A percentile compares a stretch with the other conserved stretches of the same genome.
Conservation (phyloP, 768 basidiomycete genomes). For the Tephrocybe sp. region DNA sequence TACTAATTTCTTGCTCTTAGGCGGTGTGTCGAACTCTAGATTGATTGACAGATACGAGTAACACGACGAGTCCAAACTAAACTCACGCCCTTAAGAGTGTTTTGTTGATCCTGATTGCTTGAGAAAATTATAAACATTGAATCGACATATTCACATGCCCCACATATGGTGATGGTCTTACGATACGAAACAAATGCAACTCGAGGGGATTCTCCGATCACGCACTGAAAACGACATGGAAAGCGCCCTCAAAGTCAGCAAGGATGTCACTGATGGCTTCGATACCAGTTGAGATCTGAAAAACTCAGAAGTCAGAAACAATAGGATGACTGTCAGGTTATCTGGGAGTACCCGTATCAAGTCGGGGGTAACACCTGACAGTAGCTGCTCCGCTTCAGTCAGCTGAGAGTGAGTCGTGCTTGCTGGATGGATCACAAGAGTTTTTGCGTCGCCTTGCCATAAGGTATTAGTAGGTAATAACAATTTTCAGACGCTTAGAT, state of each 20-base stretch:
- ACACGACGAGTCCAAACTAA: too few relatives aligned
- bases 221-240: constrained; percentile 18
- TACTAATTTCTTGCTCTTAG: too few relatives aligned
- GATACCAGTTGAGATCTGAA: constrained; percentile 31
- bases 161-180: too few relatives aligned
- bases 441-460: constrained; percentile 64
- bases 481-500: background rate
- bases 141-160: too few relatives aligned
- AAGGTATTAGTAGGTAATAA: background rate
- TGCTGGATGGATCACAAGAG: constrained; percentile 77
- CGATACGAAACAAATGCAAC: too few relatives aligned
- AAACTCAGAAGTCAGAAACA: background rate
- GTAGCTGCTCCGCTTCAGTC: constrained; percentile 54
- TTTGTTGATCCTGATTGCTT: too few relatives aligned
- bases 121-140: too few relatives aligned
- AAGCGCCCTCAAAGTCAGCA: constrained; percentile 36
- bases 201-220: too few relatives aligned
- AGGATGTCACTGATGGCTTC: constrained; percentile 37
- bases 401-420: constrained; percentile 78
- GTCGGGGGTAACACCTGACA: constrained; percentile 74
- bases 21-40: too few relatives aligned
- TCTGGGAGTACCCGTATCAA: constrained; percentile 55
- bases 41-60: too few relatives aligned
- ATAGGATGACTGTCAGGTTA: background rate
- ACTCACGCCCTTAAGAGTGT: too few relatives aligned